Evolutionary conservation across 2,329 filamentous ascomycete genomes (phyloP).

Genomic region (Talaromyces sp.): DNA sequence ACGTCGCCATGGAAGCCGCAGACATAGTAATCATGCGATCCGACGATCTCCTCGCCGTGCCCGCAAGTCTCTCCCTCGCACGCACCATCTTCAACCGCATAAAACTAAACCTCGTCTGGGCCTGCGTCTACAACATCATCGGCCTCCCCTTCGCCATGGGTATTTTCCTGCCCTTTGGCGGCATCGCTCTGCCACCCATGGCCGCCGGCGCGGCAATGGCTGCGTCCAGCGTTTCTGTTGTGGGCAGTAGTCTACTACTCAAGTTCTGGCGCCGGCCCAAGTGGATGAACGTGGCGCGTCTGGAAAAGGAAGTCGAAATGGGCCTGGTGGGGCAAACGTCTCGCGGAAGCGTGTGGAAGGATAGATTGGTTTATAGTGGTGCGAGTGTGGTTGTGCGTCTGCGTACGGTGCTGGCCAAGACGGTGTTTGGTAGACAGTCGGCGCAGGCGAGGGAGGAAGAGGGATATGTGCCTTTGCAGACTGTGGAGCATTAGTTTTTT

Average conservation of each 20-base stretch:
- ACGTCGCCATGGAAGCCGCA: slow-evolving; percentile 96
- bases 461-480: slow-evolving; percentile 42
- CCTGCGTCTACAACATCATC: slow-evolving; percentile 85
- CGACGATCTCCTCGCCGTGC: slow-evolving; percentile 87
- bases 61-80: slow-evolving; percentile 74
- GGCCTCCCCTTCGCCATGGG: slow-evolving; percentile 97
- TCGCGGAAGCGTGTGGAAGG: slow-evolving; percentile 10
- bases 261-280: slow-evolving; percentile 78
- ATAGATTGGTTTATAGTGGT: slow-evolving; percentile 22
- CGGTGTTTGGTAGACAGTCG: slow-evolving; percentile 21
- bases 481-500: slow-evolving; percentile 29
- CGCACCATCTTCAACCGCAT: slow-evolving; percentile 85
- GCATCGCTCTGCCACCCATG: slow-evolving; percentile 79
- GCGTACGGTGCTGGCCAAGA: slow-evolving; percentile 20
- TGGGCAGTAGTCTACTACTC: slow-evolving; percentile 73
- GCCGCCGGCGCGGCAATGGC: slow-evolving; percentile 94
- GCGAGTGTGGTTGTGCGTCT: slow-evolving; percentile 9
- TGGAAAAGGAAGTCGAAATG: slow-evolving; percentile 51
- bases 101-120: slow-evolving; percentile 88
- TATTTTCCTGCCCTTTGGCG: slow-evolving; percentile 81
- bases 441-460: slow-evolving; percentile 25
- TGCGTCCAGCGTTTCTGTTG: slow-evolving; percentile 81
- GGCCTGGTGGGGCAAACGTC: slow-evolving; percentile 16
- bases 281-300: slow-evolving; percentile 73
- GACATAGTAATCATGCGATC: slow-evolving; percentile 94